Evolutionary conservation across 2,329 filamentous ascomycete genomes (phyloP).

Genomic region (Hypomyces rosellus): DNA sequence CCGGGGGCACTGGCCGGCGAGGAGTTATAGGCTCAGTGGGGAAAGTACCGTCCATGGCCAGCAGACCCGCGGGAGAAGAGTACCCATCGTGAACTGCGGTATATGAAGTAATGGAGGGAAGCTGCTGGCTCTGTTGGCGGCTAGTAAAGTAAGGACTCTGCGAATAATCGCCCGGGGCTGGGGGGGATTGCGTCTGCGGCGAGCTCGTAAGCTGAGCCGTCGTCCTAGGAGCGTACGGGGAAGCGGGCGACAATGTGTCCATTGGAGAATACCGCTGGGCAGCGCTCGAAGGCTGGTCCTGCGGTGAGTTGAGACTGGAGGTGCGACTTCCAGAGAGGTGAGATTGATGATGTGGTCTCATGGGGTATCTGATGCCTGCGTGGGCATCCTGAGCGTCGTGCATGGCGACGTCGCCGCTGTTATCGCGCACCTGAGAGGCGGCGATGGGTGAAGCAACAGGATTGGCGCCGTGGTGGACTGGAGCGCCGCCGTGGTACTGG

Average conservation of each 20-base stretch:
- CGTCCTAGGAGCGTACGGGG: constrained; percentile 65
- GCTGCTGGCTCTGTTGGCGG: constrained; percentile 52
- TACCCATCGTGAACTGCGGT: constrained; percentile 64
- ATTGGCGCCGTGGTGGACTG: constrained; percentile 38
- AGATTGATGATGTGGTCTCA: constrained; percentile 71
- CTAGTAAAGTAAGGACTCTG: constrained; percentile 53
- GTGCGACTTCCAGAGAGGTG: constrained; percentile 50
- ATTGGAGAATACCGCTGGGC: constrained; percentile 94
- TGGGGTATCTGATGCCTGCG: constrained; percentile 77
- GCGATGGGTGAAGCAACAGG: constrained; percentile 52
- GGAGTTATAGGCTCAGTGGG: constrained; percentile 52
- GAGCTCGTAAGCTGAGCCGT: constrained; percentile 49
- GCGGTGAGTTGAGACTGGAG: constrained; percentile 64
- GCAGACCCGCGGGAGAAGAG: constrained; percentile 63
- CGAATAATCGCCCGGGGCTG: constrained; percentile 56
- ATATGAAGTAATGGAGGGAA: constrained; percentile 68
- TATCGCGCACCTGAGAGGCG: constrained; percentile 58
- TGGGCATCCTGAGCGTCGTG: constrained; percentile 80
- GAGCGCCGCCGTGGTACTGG: constrained; percentile 48
- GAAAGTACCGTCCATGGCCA: constrained; percentile 64
- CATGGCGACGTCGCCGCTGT: constrained; percentile 75
- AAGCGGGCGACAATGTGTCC: constrained; percentile 77
- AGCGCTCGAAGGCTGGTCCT: constrained; percentile 61
- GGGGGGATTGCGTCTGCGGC: constrained; percentile 69
- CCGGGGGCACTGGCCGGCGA: constrained; percentile 44